These are phyloP conservation scores for Claviceps purpurea DNA, from an alignment of 2,329 filamentous ascomycete species.

Conservation along the genomic window DNA sequence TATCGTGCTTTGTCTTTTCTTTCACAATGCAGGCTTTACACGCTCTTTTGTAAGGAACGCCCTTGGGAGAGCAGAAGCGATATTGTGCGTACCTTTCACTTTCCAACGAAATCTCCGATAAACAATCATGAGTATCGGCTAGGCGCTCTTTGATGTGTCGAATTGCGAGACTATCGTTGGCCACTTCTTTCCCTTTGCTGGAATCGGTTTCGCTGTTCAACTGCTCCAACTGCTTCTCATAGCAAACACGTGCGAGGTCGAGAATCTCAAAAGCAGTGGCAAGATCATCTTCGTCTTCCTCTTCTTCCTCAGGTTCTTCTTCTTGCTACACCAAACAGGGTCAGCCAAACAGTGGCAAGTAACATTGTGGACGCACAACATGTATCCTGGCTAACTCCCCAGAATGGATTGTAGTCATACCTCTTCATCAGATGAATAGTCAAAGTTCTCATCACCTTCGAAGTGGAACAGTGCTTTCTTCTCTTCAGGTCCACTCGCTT, in stretches of 20 bases:
- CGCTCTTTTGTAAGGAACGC: neutral
- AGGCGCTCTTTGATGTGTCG: conserved; percentile 69
- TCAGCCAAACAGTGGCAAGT: neutral
- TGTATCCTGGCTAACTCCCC: neutral
- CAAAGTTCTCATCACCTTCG: conserved; percentile 86
- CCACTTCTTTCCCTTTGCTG: conserved; percentile 29
- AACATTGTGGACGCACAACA: neutral
- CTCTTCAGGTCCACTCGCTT: conserved; percentile 16
- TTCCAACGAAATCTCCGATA: conserved; percentile 93
- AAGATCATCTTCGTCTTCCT: conserved; percentile 57
- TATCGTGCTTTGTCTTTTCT: neutral
- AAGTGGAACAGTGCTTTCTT: conserved; percentile 85
- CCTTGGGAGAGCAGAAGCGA: neutral
- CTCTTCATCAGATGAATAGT: conserved; percentile 65
- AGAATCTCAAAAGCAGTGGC: conserved; percentile 74
- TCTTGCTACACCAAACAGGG: conserved; percentile 16
- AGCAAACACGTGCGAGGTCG: conserved; percentile 60
- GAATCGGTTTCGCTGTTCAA: conserved; percentile 19
- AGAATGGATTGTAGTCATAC: conserved; percentile 22
- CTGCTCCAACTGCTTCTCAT: conserved; percentile 39
- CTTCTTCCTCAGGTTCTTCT: conserved; percentile 19
- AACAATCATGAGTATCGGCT: conserved; percentile 84
- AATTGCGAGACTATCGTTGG: conserved; percentile 26
- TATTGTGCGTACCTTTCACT: conserved; percentile 54
- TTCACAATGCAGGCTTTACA: neutral